Evolutionary conservation across 345 rosid genomes (phyloP).

Genomic region (Salix udensis): DNA sequence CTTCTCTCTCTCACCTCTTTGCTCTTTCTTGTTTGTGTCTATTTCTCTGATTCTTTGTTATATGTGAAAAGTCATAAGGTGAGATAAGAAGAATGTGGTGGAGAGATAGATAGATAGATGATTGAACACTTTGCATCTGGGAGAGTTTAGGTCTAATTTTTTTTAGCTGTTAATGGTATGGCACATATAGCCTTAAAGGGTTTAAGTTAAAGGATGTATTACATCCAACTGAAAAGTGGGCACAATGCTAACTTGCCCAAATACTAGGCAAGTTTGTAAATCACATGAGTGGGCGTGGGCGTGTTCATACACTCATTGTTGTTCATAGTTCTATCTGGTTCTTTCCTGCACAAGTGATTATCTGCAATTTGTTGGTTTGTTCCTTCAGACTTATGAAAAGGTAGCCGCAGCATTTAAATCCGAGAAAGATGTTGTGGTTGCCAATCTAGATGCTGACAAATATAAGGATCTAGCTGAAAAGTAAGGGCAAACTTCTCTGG

Average conservation of each 20-base stretch:
- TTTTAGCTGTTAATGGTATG: neutral
- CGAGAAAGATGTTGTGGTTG: slow-evolving; percentile 80
- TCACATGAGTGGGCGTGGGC: neutral
- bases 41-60: neutral
- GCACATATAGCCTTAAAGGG: neutral
- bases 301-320: neutral
- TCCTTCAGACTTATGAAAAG: slow-evolving; percentile 69
- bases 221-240: neutral
- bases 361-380: slow-evolving; percentile 7
- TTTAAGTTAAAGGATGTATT: neutral
- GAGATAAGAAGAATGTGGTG: neutral
- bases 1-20: neutral
- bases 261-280: neutral
- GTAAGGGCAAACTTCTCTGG: slow-evolving; percentile 38
- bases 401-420: slow-evolving; percentile 75
- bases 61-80: neutral
- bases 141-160: neutral
- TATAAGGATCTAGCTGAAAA: slow-evolving; percentile 71
- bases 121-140: neutral
- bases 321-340: neutral
- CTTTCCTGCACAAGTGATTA: neutral
- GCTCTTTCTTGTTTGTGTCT: neutral
- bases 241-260: neutral
- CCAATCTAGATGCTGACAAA: slow-evolving; percentile 91
- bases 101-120: neutral